Evolutionary conservation across 768 basidiomycete species (phyloP).

Genomic region (Serendipita sp.): DNA sequence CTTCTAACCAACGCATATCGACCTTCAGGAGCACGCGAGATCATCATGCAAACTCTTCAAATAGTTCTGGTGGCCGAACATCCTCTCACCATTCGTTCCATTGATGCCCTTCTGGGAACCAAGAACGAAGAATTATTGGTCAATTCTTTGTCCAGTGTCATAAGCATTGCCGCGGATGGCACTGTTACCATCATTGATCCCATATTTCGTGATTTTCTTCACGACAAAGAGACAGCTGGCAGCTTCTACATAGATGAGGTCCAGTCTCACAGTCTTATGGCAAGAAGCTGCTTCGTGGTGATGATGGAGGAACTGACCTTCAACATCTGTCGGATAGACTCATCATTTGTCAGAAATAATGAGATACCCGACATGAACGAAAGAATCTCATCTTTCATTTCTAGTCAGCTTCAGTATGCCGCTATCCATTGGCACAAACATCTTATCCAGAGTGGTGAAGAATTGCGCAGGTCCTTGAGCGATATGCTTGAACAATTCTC

Average conservation of each 20-base stretch:
- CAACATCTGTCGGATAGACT: neutral
- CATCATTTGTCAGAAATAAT: neutral
- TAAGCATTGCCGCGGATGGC: neutral
- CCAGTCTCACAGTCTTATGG: neutral
- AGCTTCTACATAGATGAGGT: neutral
- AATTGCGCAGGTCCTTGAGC: neutral
- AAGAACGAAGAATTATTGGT: neutral
- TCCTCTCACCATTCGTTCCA: neutral
- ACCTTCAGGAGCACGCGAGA: neutral
- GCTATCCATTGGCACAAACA: neutral
- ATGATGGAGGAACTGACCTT: neutral
- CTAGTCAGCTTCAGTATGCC: neutral
- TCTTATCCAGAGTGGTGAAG: neutral
- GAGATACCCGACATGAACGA: neutral
- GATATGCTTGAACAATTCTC: neutral
- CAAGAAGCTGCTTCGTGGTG: neutral
- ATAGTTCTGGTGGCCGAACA: neutral
- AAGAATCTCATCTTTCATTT: neutral
- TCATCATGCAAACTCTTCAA: neutral
- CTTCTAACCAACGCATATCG: too few relatives aligned
- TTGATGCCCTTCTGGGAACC: neutral
- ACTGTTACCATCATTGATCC: neutral
- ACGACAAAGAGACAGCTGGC: neutral
- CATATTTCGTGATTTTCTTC: neutral
- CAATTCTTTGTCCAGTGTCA: neutral